Evolutionary conservation across 768 basidiomycete genomes (phyloP), one percentile per base, ranked within the genome.

Genomic region (Dendrothele bispora): DNA sequence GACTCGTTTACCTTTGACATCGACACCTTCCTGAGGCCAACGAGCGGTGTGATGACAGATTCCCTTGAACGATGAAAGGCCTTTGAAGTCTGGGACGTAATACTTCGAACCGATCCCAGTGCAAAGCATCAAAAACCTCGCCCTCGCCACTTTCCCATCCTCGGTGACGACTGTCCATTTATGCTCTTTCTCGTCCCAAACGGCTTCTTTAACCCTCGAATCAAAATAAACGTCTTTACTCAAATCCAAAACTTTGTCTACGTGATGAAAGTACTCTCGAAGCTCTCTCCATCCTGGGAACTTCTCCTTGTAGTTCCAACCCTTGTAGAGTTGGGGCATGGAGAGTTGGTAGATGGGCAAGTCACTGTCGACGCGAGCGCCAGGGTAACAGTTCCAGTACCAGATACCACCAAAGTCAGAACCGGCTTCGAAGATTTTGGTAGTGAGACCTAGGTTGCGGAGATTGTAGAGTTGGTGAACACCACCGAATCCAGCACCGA

Each of bases 401-500:
- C 55, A 57, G 14, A 43, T 39, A 4, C 55, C 55, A 4, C 55
- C 55, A 18, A 56, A 29, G 35, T 51, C 49, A 10, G 39, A 20
- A 2, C 45, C 52, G 1, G 55, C 53, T 39, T 54, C 55, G 50
- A 51, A 51, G 8, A 54, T 39, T 29, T 52, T 54, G 50, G 52
- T 43, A 17, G 28, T 26, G 24, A 51, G 40, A 11, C 53, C 53
- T 15, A 45, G 28, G n/a, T 50, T 45, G 24, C 53, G 53, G 17
- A 49, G 38, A 8, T 24, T 39, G 20, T 47, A 25, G 5, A 47
- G 46, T 17, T 47, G 46, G 20, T 47, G 37, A 7, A 47, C 24
- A 18, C 46, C 46, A 20, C 37, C 29, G 38, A 47, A 47, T 3
- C 46, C 46, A 21, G 37, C 38, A 3, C 46, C 46, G 17, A 47